Evolutionary conservation across 306 rosid species (phyloP).

Genomic region (Clitoria ternatea): DNA sequence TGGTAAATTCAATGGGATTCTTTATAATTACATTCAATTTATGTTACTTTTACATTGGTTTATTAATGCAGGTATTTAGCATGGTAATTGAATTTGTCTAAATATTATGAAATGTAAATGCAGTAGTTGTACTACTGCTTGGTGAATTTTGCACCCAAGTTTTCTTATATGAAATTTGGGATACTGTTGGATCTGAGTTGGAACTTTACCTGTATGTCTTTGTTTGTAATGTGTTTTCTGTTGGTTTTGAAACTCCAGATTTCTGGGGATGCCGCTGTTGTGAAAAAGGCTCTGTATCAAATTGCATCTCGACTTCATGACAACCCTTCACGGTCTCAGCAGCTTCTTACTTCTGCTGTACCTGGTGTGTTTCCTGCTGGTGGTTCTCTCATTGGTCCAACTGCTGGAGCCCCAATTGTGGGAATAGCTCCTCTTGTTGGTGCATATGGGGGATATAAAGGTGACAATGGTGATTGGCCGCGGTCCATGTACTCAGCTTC

Average conservation of each 20-base stretch:
- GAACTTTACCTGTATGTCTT: background rate
- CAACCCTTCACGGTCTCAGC: constrained; percentile 91
- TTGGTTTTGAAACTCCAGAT: constrained; percentile 49
- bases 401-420: constrained; percentile 71
- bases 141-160: background rate
- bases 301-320: constrained; percentile 88
- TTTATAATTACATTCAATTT: background rate
- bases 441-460: constrained; percentile 84
- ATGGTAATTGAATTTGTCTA: background rate
- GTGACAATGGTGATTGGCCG: constrained; percentile 85
- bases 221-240: constrained; percentile 1
- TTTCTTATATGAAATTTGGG: background rate
- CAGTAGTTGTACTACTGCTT: background rate
- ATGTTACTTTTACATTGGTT: background rate
- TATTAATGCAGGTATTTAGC: background rate
- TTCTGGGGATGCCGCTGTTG: constrained; percentile 76
- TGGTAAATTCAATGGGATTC: constrained; percentile 42
- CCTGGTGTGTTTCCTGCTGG: constrained; percentile 52
- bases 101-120: constrained; percentile 6
- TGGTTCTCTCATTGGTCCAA: constrained; percentile 71
- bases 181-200: background rate
- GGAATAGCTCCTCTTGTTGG: constrained; percentile 82
- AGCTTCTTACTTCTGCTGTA: constrained; percentile 69
- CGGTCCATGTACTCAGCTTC: constrained; percentile 91
- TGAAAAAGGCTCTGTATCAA: constrained; percentile 75